Evolutionary conservation across 1,284 basidiomycete species (phyloP).

Genomic region (Trichosporon sp.): DNA sequence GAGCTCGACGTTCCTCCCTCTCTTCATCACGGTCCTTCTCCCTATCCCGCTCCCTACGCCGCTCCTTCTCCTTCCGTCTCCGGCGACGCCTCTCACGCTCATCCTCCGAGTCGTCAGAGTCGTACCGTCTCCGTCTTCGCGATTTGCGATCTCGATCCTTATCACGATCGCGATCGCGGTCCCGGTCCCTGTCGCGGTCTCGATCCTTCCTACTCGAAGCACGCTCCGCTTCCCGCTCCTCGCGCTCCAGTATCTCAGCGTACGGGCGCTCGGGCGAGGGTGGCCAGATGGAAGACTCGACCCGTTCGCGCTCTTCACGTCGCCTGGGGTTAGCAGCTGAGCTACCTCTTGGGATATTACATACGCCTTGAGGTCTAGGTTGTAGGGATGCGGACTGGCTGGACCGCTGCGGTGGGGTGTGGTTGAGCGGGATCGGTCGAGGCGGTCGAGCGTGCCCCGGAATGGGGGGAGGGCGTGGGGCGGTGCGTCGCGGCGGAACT

Average conservation of each 20-base stretch:
- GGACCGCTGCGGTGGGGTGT: neutral
- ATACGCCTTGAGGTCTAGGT: neutral
- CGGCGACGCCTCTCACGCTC: conserved; percentile 51
- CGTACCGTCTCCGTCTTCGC: conserved; percentile 31
- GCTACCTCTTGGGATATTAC: neutral
- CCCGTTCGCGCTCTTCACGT: conserved; percentile 62
- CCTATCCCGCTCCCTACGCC: conserved; percentile 37
- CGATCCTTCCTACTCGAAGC: conserved; percentile 7
- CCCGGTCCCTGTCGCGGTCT: conserved; percentile 34
- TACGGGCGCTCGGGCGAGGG: conserved; percentile 62
- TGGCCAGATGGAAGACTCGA: conserved; percentile 71
- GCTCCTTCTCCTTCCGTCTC: conserved; percentile 50
- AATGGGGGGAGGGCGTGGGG: conserved; percentile 10
- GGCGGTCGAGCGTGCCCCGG: neutral
- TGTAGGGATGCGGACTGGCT: neutral
- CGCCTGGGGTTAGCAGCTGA: conserved; percentile 55
- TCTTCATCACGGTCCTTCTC: conserved; percentile 5
- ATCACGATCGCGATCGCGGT: neutral
- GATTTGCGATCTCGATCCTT: conserved; percentile 35
- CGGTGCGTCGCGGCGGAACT: neutral
- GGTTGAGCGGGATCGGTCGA: neutral
- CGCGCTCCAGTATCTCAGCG: conserved; percentile 10
- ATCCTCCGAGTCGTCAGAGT: conserved; percentile 59
- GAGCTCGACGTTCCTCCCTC: neutral
- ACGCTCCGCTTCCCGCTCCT: neutral